These are phyloP conservation scores for Ceratocystis huliohia DNA, from an alignment of 2,329 filamentous ascomycete genomes.

Conservation along the genomic window DNA sequence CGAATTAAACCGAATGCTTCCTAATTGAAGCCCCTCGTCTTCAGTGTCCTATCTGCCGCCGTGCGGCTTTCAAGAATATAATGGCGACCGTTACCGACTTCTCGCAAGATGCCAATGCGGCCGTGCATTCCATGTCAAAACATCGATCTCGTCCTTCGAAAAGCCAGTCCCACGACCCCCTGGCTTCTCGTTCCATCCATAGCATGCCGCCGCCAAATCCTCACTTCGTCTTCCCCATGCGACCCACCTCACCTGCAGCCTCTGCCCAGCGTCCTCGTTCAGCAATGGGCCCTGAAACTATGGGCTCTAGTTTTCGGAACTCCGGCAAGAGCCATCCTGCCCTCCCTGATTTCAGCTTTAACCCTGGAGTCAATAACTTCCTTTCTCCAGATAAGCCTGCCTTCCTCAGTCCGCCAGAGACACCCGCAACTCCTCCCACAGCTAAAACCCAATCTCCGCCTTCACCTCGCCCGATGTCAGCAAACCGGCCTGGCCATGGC, in stretches of 20 bases:
- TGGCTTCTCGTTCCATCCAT: conserved; percentile 8
- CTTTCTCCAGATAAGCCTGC: conserved; percentile 27
- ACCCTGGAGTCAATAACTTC: conserved; percentile 33
- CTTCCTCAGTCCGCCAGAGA: conserved; percentile 43
- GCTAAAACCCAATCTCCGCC: conserved; percentile 33
- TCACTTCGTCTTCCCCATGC: conserved; percentile 49
- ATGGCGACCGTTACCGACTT: conserved; percentile 16
- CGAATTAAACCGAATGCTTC: conserved; percentile 14
- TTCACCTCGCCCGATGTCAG: conserved; percentile 42
- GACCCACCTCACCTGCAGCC: conserved; percentile 36
- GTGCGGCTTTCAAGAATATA: conserved; percentile 17
- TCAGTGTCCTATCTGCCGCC: conserved; percentile 14
- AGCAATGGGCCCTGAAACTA: conserved; percentile 36
- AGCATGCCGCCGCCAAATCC: conserved; percentile 44
- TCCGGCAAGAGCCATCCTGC: conserved; percentile 27
- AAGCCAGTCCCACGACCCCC: conserved; percentile 18
- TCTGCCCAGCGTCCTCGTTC: conserved; percentile 41
- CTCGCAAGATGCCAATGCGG: neutral
- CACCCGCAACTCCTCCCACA: conserved; percentile 34
- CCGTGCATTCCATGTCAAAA: neutral
- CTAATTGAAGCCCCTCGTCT: neutral
- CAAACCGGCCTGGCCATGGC: conserved; percentile 42
- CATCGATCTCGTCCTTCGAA: conserved; percentile 19
- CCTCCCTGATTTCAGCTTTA: conserved; percentile 45
- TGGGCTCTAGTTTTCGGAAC: conserved; percentile 20